Conservation (phyloP, 352 stramenopile species). For the Nothophytophthora sp. region DNA sequence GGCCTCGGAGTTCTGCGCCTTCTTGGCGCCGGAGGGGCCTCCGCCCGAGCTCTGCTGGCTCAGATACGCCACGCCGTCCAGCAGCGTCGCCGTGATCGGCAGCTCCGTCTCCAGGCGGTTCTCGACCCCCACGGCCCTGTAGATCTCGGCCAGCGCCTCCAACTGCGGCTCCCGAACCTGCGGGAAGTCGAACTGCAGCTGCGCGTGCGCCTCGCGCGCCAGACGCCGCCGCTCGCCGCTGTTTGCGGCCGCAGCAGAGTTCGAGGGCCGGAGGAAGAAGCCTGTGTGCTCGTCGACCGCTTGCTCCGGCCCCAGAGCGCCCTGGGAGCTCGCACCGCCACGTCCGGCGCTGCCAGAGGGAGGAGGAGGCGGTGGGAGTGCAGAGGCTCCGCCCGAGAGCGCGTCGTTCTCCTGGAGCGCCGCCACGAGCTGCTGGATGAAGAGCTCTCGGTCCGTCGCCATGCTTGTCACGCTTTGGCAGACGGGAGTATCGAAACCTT, state of each 20-base stretch:
- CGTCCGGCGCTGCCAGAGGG: slow-evolving; percentile 1
- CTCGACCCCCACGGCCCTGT: slow-evolving; percentile 25
- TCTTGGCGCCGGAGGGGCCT: slow-evolving; percentile 3
- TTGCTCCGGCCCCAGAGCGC: slow-evolving; percentile 13
- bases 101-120: slow-evolving; percentile 13
- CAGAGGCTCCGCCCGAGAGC: slow-evolving; percentile 6
- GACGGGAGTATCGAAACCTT: neutral
- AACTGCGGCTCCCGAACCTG: slow-evolving; percentile 36
- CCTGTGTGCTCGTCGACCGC: slow-evolving; percentile 15
- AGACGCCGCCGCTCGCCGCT: slow-evolving; percentile 12
- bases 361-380: neutral
- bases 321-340: slow-evolving; percentile 13
- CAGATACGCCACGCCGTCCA: slow-evolving; percentile 50
- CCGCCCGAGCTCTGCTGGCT: slow-evolving; percentile 26
- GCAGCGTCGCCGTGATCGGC: slow-evolving; percentile 36
- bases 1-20: slow-evolving; percentile 28
- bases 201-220: slow-evolving; percentile 35
- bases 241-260: too few relatives aligned
- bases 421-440: slow-evolving; percentile 60
- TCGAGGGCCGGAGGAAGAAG: slow-evolving; percentile 16
- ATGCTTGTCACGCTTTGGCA: slow-evolving; percentile 8
- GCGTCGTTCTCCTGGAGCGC: slow-evolving; percentile 52
- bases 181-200: slow-evolving; percentile 65
- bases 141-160: slow-evolving; percentile 42
- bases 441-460: slow-evolving; percentile 36